Base-by-base conservation (phyloP, 1,284 basidiomycete genomes). In the Puccinia coronata region DNA sequence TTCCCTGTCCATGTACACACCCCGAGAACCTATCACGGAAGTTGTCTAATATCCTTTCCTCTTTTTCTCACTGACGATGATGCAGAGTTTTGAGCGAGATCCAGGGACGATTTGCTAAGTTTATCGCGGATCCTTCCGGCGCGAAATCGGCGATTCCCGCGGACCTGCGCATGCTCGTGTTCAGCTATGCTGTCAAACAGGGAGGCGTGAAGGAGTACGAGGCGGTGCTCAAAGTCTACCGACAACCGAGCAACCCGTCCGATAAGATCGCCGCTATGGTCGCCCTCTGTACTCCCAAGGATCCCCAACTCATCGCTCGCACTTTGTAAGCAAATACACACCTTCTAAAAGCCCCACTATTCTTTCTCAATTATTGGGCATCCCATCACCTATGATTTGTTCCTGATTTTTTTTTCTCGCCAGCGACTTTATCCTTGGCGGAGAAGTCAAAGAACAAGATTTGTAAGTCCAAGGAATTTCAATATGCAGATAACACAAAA, bases 151-250 rank as follows among this genome's bases (percentile, higher is more conserved):
- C 82, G 84, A 49, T 82, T 86, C 71, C 86, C 84, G 53, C 41
- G 53, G 57, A 59, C 39, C 65, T 77, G 75, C 39, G 63, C 77
- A 34, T 71, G 80, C 82, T 82, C 34, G 84, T 84, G 34, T 84
- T 59, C 74, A 67, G 82, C 0, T 83, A 91, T 89, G 91, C 90
- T 69, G 91, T 93, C 79, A 89, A 89, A 84, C 88, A 91, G 84
- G 95, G 95, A 74, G 94, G 93, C 23, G 88, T 88, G 70, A 88
- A 88, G 70, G 95, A 96, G 86, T 97, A 92, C 86, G 90, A 93
- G 78, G 91, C 91, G 73, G 88, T 93, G 69, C 89, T 92, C 83
- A 87, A 88, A 76, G 89, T 95, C 55, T 91, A 92, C 86, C 89
- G 90, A 84, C 91, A 92, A 49, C 92, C 94, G 0, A 89, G 90